Evolutionary conservation across 1,139 yeast genomes (phyloP).

Genomic region (Cylindricascospora bacillispora): DNA sequence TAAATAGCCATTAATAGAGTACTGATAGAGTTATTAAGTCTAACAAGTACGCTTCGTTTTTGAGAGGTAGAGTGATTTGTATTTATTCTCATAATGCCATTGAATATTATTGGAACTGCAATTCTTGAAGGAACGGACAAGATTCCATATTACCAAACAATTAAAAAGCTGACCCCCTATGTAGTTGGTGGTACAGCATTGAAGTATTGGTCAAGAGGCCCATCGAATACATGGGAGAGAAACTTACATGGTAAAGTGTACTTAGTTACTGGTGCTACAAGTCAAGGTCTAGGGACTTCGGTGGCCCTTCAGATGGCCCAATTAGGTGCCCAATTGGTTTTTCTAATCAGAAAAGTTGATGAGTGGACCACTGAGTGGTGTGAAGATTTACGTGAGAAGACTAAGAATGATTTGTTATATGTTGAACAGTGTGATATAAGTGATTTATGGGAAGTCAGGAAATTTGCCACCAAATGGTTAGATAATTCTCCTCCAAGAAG

Average conservation of each 20-base stretch:
- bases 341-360: constrained; percentile 58
- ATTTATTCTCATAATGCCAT: too few species aligned
- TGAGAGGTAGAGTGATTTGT: too few species aligned
- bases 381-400: constrained; percentile 57
- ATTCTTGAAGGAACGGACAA: constrained; percentile 57
- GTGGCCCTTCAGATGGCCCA: constrained; percentile 61
- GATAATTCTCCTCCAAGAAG: constrained; percentile 86
- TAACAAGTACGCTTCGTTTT: too few species aligned
- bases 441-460: constrained; percentile 64
- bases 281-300: constrained; percentile 70
- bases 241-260: constrained; percentile 86
- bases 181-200: constrained; percentile 34
- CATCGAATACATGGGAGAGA: constrained; percentile 78
- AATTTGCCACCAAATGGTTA: constrained; percentile 89
- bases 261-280: constrained; percentile 77
- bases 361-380: constrained; percentile 72
- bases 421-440: constrained; percentile 81
- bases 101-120: constrained; percentile 58
- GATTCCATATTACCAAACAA: constrained; percentile 58
- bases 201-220: constrained; percentile 68
- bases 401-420: constrained; percentile 63
- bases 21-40: too few species aligned
- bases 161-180: constrained; percentile 44
- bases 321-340: constrained; percentile 76
- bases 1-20: too few species aligned